A percentile compares a stretch with the other conserved stretches of the same genome.
These are phyloP conservation scores for Amesomyces nigricolor DNA, from an alignment of 2,329 filamentous ascomycete species.

Conservation along the genomic window DNA sequence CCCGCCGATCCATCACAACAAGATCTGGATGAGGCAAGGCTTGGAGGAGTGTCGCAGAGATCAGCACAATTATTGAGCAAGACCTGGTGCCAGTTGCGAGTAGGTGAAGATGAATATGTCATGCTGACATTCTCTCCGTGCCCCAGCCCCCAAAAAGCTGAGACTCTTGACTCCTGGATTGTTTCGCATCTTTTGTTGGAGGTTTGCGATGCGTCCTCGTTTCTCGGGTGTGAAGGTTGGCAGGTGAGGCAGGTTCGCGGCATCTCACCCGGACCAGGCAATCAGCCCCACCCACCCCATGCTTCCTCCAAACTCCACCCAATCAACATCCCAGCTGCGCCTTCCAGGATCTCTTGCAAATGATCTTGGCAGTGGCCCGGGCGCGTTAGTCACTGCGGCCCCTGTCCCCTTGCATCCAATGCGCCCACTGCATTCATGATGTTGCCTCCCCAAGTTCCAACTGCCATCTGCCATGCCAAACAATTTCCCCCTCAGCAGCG, in stretches of 20 bases:
- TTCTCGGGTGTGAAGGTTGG: constrained; percentile 1
- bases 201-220: constrained; percentile 1
- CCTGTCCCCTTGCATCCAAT: constrained; percentile 26
- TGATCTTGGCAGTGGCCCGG: constrained; percentile 18
- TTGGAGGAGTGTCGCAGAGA: neutral
- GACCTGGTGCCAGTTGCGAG: neutral
- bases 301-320: constrained; percentile 6
- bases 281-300: constrained; percentile 13
- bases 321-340: constrained; percentile 14
- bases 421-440: constrained; percentile 4
- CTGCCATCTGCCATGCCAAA: constrained; percentile 23
- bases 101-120: too few species aligned
- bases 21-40: neutral
- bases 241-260: neutral
- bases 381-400: constrained; percentile 20
- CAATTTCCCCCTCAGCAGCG: constrained; percentile 24
- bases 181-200: constrained; percentile 7
- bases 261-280: constrained; percentile 10
- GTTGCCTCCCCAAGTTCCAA: constrained; percentile 21
- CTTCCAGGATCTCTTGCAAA: constrained; percentile 14
- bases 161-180: neutral
- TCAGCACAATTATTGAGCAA: neutral
- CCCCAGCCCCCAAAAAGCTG: neutral
- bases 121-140: too few species aligned
- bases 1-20: neutral